Evolutionary conservation across 352 stramenopile genomes (phyloP).

Genomic region (Pythium periplocum): DNA sequence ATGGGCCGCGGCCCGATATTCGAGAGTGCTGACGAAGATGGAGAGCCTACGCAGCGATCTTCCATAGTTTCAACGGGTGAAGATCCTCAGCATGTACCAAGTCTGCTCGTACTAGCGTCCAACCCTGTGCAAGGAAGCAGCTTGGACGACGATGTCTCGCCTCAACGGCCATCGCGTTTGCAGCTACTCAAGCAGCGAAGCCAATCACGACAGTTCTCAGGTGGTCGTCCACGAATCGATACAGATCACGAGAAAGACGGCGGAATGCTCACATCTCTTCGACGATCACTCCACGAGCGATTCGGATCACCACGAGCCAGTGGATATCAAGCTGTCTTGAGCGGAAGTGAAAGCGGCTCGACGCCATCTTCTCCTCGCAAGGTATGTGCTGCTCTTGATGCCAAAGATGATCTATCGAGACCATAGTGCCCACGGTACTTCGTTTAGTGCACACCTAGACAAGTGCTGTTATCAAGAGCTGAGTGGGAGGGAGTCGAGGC

Average conservation of each 20-base stretch:
- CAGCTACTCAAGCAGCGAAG: too few relatives aligned
- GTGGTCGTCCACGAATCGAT: too few relatives aligned
- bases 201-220: too few relatives aligned
- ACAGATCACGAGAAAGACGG: too few relatives aligned
- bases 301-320: background rate
- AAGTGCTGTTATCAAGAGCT: background rate
- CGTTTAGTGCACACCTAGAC: background rate
- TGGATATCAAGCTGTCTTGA: background rate
- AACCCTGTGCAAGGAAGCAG: constrained; percentile 8
- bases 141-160: constrained; percentile 2
- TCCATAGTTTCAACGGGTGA: too few relatives aligned
- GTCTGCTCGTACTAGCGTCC: constrained; percentile 23
- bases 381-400: too few relatives aligned
- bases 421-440: too few relatives aligned
- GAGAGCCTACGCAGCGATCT: too few relatives aligned
- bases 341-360: too few relatives aligned
- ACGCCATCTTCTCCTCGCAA: too few relatives aligned
- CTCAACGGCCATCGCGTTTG: too few relatives aligned
- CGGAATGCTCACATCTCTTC: background rate
- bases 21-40: background rate
- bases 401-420: too few relatives aligned
- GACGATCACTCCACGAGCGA: background rate
- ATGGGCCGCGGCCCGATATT: constrained; percentile 19
- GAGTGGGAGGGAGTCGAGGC: constrained; percentile 57
- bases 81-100: constrained; percentile 3